Percentiles rank a stretch among this genome's conserved stretches.
Evolutionary conservation across 805 yeast species (phyloP).

Genomic region (Lachancea sp.): DNA sequence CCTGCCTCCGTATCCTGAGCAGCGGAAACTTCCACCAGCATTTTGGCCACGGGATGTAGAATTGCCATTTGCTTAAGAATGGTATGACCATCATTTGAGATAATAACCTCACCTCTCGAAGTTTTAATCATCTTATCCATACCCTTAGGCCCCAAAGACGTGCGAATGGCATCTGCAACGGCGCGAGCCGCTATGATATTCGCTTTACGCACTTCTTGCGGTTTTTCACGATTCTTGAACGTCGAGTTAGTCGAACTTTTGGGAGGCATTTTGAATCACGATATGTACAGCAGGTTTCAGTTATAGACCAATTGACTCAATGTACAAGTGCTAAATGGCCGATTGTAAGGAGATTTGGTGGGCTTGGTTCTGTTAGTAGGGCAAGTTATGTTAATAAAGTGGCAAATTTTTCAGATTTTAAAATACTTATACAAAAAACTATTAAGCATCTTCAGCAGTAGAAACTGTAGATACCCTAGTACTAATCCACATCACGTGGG

Average conservation of each 20-base stretch:
- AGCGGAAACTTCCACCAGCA: constrained; percentile 94
- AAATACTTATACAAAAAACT: no score
- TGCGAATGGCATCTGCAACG: constrained; percentile 90
- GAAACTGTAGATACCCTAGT: no score
- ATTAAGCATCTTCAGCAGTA: no score
- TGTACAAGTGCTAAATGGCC: background rate
- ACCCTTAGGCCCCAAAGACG: constrained; percentile 96
- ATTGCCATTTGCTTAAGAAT: constrained; percentile 97
- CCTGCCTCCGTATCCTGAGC: constrained; percentile 99
- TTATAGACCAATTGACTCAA: constrained; percentile 4
- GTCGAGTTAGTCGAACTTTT: constrained; percentile 67
- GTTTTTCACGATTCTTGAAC: constrained; percentile 89
- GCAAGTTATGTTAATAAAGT: no score
- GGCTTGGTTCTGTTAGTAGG: background rate
- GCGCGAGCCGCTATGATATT: constrained; percentile 91
- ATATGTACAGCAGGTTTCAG: background rate
- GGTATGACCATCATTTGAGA: constrained; percentile 98
- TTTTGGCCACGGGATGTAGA: constrained; percentile 96
- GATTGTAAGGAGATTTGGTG: background rate
- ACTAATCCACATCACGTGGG: no score
- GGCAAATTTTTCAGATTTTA: constrained; percentile 9
- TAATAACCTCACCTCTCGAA: constrained; percentile 82
- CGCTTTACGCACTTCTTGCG: constrained; percentile 85
- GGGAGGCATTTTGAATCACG: constrained; percentile 17
- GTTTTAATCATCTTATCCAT: constrained; percentile 99